Base-by-base conservation (phyloP, 164 flowering plant genomes). In the Piper longum region DNA sequence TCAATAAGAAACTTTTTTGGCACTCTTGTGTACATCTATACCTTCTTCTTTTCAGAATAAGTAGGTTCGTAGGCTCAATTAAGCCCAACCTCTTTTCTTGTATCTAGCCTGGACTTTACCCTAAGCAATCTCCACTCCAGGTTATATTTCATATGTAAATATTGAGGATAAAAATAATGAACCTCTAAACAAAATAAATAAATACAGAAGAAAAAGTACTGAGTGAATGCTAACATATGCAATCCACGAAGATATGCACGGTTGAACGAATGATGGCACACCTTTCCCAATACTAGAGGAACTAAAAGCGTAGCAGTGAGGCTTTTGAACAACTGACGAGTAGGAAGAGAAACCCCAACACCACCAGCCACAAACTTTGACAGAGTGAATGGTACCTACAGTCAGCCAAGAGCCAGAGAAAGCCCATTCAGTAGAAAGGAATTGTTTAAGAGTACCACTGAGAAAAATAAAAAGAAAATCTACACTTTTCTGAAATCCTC, bases 221-320 rank as follows among this genome's bases (percentile, higher is more conserved):
- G 4, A 56, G 7, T 3, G 7, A 56, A 9, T 2, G 7, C 1
- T 18, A 11, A 4, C 59, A 17, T 7, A 56, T 16, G 9, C 19
- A 56, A 9, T 5, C 52, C 52, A 48, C 14, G 52, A 2, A 48
- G 14, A 9, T 48, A 9, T 8, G 14, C 14, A 14, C 9, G 9
- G 14, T 6, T 48, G 7, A 42, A 41, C 36, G 36, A 62, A 39
- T 68, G 54, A 58, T 12, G 43, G 16, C 9, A 54, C 77, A 92
- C 96, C 98, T 92, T 89, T 61, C 98, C 98, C 67, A 87, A 39
- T 42, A 89, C 73, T 18, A 92, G 70, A 41, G 96, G 98, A 52
- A 85, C 73, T 68, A 92, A 72, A 62, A 92, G 85, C 40, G 78
- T 82, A 57, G 80, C 68, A 65, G 87, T 71, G 62, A 89, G 96